These are phyloP conservation scores for Apiotrichum porosum DNA, from an alignment of 1,284 basidiomycete species.

Conservation along the genomic window DNA sequence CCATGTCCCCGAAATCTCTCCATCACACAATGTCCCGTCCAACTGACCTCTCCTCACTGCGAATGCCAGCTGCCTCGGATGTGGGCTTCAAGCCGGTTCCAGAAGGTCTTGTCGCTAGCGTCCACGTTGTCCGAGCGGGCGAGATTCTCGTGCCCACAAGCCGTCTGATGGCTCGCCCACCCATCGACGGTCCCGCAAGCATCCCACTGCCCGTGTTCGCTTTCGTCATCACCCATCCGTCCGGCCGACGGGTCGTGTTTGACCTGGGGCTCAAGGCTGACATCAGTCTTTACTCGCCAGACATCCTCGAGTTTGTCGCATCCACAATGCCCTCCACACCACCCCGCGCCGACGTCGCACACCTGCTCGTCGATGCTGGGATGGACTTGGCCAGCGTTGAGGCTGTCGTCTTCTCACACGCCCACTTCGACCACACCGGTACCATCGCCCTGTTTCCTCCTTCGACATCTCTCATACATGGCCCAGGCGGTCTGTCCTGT, in stretches of 20 bases:
- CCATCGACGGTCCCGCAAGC: too few species aligned
- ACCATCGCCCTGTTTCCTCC: constrained; percentile 14
- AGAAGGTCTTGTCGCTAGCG: too few species aligned
- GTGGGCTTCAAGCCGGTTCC: too few species aligned
- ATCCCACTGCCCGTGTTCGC: too few species aligned
- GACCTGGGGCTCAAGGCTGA: constrained; percentile 13
- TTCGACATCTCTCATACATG: constrained; percentile 12
- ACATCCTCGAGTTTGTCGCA: constrained; percentile 5
- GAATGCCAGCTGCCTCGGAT: too few species aligned
- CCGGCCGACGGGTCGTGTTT: constrained; percentile 9
- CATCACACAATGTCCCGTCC: too few species aligned
- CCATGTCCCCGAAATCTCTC: too few species aligned
- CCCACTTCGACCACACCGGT: constrained; percentile 18
- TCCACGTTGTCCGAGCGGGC: too few species aligned
- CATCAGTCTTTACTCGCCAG: constrained; percentile 10
- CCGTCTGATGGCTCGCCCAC: too few species aligned
- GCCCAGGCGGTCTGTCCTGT: neutral
- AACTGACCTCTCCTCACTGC: too few species aligned
- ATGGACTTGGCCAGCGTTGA: constrained; percentile 4
- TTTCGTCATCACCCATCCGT: too few species aligned
- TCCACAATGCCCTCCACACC: constrained; percentile 1
- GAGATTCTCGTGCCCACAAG: too few species aligned
- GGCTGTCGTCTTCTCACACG: constrained; percentile 10
- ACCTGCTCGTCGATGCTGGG: constrained; percentile 3
- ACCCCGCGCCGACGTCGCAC: neutral